Evolutionary conservation across 768 basidiomycete species (phyloP).

Genomic region (Coprinellus micaceus): DNA sequence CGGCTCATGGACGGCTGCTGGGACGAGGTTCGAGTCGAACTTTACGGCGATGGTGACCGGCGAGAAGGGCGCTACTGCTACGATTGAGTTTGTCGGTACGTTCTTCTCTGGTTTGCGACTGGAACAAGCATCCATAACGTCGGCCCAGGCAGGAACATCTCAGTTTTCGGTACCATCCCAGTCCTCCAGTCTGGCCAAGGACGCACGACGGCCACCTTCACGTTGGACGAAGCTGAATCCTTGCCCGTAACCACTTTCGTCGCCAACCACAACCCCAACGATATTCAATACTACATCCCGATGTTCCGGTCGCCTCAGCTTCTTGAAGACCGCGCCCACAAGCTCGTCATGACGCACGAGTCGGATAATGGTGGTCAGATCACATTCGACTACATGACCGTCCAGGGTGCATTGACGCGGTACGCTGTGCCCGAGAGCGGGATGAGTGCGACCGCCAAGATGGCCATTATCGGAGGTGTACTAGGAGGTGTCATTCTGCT

Average conservation of each 20-base stretch:
- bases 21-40: not conserved
- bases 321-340: not conserved
- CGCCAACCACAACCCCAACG: not conserved
- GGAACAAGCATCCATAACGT: no score
- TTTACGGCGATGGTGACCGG: not conserved
- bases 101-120: not conserved
- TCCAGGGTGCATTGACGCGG: not conserved
- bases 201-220: not conserved
- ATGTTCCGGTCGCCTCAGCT: conserved; percentile 1
- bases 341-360: not conserved
- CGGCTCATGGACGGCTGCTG: not conserved
- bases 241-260: not conserved
- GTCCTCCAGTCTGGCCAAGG: not conserved
- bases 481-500: not conserved
- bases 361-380: not conserved
- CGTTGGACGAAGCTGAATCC: not conserved
- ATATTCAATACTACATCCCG: not conserved
- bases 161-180: not conserved
- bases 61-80: not conserved
- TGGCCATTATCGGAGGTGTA: not conserved
- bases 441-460: not conserved
- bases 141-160: not conserved
- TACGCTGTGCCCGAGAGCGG: not conserved
- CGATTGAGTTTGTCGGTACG: conserved; percentile 1
- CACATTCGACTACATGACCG: not conserved